Conservation (phyloP, 2,329 filamentous ascomycete species). For the Trichoderma arundinaceum region DNA sequence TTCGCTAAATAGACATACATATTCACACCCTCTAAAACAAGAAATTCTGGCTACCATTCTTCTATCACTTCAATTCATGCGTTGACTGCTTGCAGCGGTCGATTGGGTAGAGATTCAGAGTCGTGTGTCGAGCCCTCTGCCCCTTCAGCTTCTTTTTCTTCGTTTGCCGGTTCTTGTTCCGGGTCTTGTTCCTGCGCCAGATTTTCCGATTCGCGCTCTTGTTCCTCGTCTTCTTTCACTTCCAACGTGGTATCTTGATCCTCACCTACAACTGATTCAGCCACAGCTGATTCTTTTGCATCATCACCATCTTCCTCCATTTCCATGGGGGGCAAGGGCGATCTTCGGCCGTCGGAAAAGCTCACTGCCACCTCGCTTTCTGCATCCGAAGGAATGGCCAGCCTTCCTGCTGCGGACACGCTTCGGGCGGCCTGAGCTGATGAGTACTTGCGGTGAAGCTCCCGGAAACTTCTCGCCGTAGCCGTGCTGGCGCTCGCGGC, state of each 20-base stretch:
- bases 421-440: conserved; percentile 56
- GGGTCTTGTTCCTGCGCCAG: background rate
- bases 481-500: conserved; percentile 69
- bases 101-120: conserved; percentile 41
- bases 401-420: conserved; percentile 47
- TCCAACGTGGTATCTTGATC: conserved; percentile 26
- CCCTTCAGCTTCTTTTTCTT: conserved; percentile 39
- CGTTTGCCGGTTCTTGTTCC: conserved; percentile 32
- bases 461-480: conserved; percentile 68
- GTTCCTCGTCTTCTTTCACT: conserved; percentile 21
- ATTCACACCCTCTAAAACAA: conserved; percentile 34
- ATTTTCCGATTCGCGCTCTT: conserved; percentile 41
- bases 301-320: conserved; percentile 38
- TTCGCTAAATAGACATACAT: conserved; percentile 40
- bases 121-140: conserved; percentile 41
- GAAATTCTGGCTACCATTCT: conserved; percentile 29
- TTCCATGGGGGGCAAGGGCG: conserved; percentile 60
- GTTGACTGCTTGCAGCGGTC: conserved; percentile 43
- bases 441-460: conserved; percentile 65
- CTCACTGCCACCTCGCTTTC: conserved; percentile 66
- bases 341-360: conserved; percentile 63
- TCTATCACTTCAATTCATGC: conserved; percentile 38
- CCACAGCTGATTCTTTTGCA: background rate
- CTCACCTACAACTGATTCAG: conserved; percentile 4
- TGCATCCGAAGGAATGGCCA: conserved; percentile 59